These are phyloP conservation scores for Hortaea sp. DNA, from an alignment of 2,329 filamentous ascomycete genomes.

Conservation along the genomic window DNA sequence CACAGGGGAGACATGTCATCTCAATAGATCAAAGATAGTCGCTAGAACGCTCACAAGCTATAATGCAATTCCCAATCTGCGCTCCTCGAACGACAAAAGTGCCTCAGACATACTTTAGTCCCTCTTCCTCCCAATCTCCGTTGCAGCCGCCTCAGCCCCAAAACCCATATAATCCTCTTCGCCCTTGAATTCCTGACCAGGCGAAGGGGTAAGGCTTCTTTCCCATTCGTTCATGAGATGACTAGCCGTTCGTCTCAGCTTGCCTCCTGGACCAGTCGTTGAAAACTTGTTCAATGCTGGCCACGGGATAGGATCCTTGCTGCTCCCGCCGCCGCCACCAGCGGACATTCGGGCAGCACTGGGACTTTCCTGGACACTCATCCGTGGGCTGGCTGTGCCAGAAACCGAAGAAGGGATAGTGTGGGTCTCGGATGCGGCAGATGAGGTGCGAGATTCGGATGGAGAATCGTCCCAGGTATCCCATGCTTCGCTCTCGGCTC, in stretches of 20 bases:
- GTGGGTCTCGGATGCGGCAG: slow-evolving; percentile 15
- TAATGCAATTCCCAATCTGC: not conserved
- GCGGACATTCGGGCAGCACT: not conserved
- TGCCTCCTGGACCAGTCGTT: slow-evolving; percentile 47
- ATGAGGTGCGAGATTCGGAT: slow-evolving; percentile 13
- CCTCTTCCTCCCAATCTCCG: slow-evolving; percentile 6
- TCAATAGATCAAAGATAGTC: not conserved
- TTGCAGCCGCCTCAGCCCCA: slow-evolving; percentile 14
- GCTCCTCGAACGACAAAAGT: not conserved
- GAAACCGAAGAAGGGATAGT: slow-evolving; percentile 18
- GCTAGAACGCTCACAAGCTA: not conserved
- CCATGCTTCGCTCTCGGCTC: slow-evolving; percentile 19
- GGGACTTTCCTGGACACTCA: slow-evolving; percentile 3
- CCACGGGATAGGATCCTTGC: slow-evolving; percentile 45
- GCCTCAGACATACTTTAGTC: slow-evolving; percentile 5
- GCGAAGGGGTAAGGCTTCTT: slow-evolving; percentile 50
- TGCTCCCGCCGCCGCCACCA: slow-evolving; percentile 11
- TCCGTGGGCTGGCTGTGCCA: slow-evolving; percentile 11
- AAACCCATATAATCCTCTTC: slow-evolving; percentile 19
- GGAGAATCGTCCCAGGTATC: slow-evolving; percentile 23
- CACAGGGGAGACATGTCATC: no score
- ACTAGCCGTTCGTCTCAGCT: slow-evolving; percentile 71
- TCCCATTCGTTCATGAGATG: slow-evolving; percentile 90
- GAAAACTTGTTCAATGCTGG: slow-evolving; percentile 58
- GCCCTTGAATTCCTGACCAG: slow-evolving; percentile 15